Base-by-base conservation (phyloP, 2,329 filamentous ascomycete species). In the Clonostachys sp. region DNA sequence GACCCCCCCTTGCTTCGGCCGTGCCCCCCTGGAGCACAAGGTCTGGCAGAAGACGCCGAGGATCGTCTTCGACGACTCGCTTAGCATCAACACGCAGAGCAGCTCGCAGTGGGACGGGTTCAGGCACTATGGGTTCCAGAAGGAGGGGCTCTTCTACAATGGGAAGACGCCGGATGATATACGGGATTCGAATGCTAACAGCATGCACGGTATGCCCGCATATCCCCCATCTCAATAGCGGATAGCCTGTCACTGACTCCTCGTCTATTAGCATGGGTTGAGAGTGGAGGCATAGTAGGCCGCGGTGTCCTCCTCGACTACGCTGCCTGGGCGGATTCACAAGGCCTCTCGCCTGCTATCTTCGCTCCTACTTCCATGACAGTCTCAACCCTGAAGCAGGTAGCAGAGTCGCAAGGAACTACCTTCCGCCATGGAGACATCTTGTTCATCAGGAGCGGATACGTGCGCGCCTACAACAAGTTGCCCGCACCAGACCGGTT, bases 391-490 rank as follows among this genome's bases (percentile, higher is more conserved):
- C 61, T 82, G 2, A 59, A 72, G 44, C 60, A 66, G 20, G 65
- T 79, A 9, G 72, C 72, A 1, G 14, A n/a, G 14, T 57, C 61
- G 48, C 64, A 64, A 40, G 64, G 66, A 17, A 67, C 70, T 0
- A 58, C 61, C 2, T 68, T 79, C 40, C 63, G 61, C 6, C 57
- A 58, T 5, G 80, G 80, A 13, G 80, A 84, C 49, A 77, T 84
- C 33, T 65, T 84, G 40, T 70, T 84, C 52, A 66, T 83, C 41
- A 72, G 78, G 20, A 72, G 72, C 0, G 79, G 78, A 9, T 81
- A 74, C 62, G 70, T 69, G 1, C 61, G 67, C 14, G 71, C 61
- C 5, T 73, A 77, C 56, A 59, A 70, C 6, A 56, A 57, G 8
- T 58, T 71, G 3, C 54, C 64, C 2, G 51, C 56, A 1, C 64